Percentiles rank a stretch among this genome's conserved stretches.
Conservation (phyloP, 148 eudicot genomes). For the Persicaria tinctoria region DNA sequence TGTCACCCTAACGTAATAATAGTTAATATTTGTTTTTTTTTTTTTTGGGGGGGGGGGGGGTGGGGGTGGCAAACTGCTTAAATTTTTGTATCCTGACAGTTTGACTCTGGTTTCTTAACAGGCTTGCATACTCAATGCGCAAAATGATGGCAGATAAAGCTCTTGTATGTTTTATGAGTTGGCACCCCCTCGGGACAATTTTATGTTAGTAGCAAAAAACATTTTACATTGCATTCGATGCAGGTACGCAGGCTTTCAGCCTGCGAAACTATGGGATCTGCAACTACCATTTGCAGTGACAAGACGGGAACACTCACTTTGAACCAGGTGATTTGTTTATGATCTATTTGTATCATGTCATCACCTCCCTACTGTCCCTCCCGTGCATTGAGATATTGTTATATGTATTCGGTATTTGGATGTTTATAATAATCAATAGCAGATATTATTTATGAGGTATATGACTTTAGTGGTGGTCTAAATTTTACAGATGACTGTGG, state of each 20-base stretch:
- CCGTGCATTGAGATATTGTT: not conserved
- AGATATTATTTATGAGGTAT: too few species aligned
- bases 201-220: not conserved
- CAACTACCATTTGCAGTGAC: conserved; percentile 95
- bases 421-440: too few species aligned
- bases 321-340: conserved; percentile 52
- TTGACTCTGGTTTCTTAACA: conserved; percentile 23
- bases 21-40: not conserved
- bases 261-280: conserved; percentile 99
- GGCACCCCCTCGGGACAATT: not conserved
- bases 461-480: too few species aligned
- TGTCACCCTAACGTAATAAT: conserved; percentile 81
- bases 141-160: conserved; percentile 99
- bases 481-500: conserved; percentile 70
- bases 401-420: too few species aligned
- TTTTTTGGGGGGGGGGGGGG: conserved; percentile 12
- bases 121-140: conserved; percentile 95
- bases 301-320: conserved; percentile 95
- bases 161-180: conserved; percentile 33
- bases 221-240: not conserved
- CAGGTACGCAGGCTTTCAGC: conserved; percentile 98
- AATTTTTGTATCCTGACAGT: not conserved
- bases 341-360: conserved; percentile 2
- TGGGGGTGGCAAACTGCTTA: not conserved
- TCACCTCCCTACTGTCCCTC: conserved; percentile 3